Evolutionary conservation across 1,284 basidiomycete species (phyloP), one percentile per base, ranked within the genome.

Genomic region (Tilletia walkeri): DNA sequence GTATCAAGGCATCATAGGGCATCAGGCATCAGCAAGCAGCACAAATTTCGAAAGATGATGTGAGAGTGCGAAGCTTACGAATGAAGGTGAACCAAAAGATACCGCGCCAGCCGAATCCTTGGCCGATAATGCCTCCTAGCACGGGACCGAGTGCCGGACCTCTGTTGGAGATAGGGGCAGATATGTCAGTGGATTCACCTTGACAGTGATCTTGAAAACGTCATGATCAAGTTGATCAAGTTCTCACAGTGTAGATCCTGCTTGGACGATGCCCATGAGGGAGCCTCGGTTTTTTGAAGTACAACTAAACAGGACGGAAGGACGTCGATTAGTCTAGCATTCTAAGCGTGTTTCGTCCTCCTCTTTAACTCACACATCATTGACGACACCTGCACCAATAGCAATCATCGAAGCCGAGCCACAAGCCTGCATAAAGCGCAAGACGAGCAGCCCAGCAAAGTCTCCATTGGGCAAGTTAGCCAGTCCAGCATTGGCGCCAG

Each of bases 401-500:
- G 59, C 59, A 63, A 63, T 63, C 59, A 63, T 63, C 30, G 59
- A 63, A 39, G 59, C 59, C 18, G 59, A 63, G 9, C 59, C 59
- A 20, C 36, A 39, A 16, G 66, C 66, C 34, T 67, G 66, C n/a
- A 67, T 50, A 49, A 67, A 50, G 18, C 66, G 45, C 30, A 67
- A 36, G 4, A 50, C 66, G 36, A 67, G 66, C 24, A 67, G 49
- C 3, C 66, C 66, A 20, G 48, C 49, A 50, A 50, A 67, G 66
- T 39, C 36, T 10, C 59, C 59, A 48, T 67, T n/a, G 9, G 66
- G 48, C 48, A 67, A 49, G 18, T 67, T 67, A 6, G 66, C 66
- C 16, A 67, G 66, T 5, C 48, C 66, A 24, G 53, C 66, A 34
- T 67, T 67, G 24, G 66, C 66, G 66, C 48, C 66, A 3, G 66